Evolutionary conservation across 2,329 filamentous ascomycete genomes (phyloP), one percentile per base, ranked within the genome.

Genomic region (Paraconiothyrium brasiliense): DNA sequence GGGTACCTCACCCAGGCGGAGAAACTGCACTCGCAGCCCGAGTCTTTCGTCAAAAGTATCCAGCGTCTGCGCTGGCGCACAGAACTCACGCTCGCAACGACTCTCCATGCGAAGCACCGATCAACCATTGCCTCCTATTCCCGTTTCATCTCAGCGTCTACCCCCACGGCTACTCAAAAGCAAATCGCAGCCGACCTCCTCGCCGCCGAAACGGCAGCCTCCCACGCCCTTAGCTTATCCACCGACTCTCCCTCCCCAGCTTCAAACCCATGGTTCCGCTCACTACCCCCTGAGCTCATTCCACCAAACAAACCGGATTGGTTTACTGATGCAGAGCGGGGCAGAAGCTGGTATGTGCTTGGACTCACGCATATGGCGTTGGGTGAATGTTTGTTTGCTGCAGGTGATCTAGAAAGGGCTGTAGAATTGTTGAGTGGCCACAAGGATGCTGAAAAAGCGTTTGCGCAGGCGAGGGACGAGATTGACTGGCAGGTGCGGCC

Each of bases 381-480:
- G 27, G 69, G 68, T 0, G 75, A 78, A 60, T 67, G 64, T 43
- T 46, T 78, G 34, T 78, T 77, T 47, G 76, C 72, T 4, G 74
- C 73, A 2, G 76, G 75, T 0, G 75, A 75, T 54, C 63, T 76
- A 58, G 76, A 78, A 58, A 62, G 76, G 7, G 73, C 73, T 54
- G 10, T 67, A 48, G 64, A 66, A 16, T 48, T 74, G 48, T 66
- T 57, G 46, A 39, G 49, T 10, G 64, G 64, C 8, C 57, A 60
- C 16, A 57, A 58, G 24, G 68, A 63, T 54, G 69, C 74, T 2
- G 67, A 70, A 43, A 39, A 55, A 20, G 62, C 67, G 43, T 78
- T 78, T 67, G 69, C 62, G 41, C 67, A 65, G 62, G 71, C 72
- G 13, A 65, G 75, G 51, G 60, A 67, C 49, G 65, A 66, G 6